Evolutionary conservation across 139 green algal genomes (phyloP).

Genomic region (Chlorella sp.): DNA sequence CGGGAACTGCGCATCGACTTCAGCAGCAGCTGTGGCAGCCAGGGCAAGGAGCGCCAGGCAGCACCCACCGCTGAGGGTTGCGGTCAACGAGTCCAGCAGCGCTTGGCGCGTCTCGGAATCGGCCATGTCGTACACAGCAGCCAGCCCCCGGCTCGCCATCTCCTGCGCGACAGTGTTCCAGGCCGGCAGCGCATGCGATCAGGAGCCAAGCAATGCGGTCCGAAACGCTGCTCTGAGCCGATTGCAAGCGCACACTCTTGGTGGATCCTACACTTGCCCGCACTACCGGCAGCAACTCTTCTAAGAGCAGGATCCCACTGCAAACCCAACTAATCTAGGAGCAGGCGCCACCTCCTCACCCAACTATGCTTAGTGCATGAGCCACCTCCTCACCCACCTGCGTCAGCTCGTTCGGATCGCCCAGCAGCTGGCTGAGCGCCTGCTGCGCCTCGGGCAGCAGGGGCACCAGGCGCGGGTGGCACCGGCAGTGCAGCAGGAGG

Average conservation of each 20-base stretch:
- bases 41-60: no score
- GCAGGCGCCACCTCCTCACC: no score
- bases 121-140: slow-evolving; percentile 78
- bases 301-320: no score
- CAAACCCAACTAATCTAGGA: no score
- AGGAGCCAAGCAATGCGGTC: not conserved
- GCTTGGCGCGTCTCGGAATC: slow-evolving; percentile 54
- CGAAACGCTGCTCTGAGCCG: not conserved
- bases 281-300: no score
- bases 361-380: no score
- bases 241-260: no score
- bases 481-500: slow-evolving; percentile 74
- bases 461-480: slow-evolving; percentile 50
- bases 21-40: no score
- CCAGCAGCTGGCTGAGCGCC: slow-evolving; percentile 68
- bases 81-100: slow-evolving; percentile 76
- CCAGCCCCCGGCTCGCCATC: slow-evolving; percentile 81
- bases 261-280: no score
- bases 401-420: slow-evolving; percentile 84
- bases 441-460: slow-evolving; percentile 59
- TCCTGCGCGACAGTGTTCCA: slow-evolving; percentile 51
- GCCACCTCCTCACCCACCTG: slow-evolving; percentile 46
- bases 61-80: slow-evolving; percentile 50
- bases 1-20: no score
- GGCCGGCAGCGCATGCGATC: not conserved